Percentiles rank a stretch among this genome's conserved stretches.
Evolutionary conservation across 164 flowering plant species (phyloP).

Genomic region (Protea cynaroides): DNA sequence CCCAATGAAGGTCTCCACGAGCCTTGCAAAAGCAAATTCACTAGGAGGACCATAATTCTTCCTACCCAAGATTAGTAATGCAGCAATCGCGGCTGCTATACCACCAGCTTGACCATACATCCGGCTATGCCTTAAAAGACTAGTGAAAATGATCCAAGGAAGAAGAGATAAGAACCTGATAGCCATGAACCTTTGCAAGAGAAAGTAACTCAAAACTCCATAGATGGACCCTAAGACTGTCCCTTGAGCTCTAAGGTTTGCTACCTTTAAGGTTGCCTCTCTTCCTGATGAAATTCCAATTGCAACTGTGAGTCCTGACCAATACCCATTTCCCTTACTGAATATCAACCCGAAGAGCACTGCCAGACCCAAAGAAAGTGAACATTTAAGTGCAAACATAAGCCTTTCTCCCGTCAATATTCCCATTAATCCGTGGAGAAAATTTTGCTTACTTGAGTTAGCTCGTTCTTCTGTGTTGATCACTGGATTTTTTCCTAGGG

Average conservation of each 20-base stretch:
- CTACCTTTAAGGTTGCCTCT: slow-evolving; percentile 68
- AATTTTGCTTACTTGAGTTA: slow-evolving; percentile 13
- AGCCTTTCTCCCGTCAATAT: slow-evolving; percentile 25
- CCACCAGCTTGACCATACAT: slow-evolving; percentile 89
- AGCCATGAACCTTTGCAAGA: slow-evolving; percentile 33
- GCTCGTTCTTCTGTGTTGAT: slow-evolving; percentile 2
- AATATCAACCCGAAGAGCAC: slow-evolving; percentile 60
- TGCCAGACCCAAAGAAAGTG: slow-evolving; percentile 67
- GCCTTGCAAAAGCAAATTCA: slow-evolving; percentile 76
- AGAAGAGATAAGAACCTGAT: slow-evolving; percentile 59
- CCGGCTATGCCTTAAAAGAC: slow-evolving; percentile 51
- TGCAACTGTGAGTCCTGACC: slow-evolving; percentile 81
- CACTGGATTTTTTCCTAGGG: not conserved
- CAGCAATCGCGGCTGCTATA: slow-evolving; percentile 66
- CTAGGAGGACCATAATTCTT: slow-evolving; percentile 56
- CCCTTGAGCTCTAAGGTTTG: slow-evolving; percentile 79
- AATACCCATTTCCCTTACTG: slow-evolving; percentile 58
- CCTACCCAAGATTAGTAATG: slow-evolving; percentile 67
- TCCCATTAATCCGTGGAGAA: not conserved
- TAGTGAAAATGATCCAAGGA: slow-evolving; percentile 80
- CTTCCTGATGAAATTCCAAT: slow-evolving; percentile 50
- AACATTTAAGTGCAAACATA: slow-evolving; percentile 55
- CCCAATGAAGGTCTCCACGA: slow-evolving; percentile 73
- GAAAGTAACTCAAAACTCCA: slow-evolving; percentile 68
- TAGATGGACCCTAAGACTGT: slow-evolving; percentile 77